A percentile compares a stretch with the other conserved stretches of the same genome.
phyloP scores from a whole-genome alignment of 257 asterid genomes.

The Ehretia macrophylla region DNA sequence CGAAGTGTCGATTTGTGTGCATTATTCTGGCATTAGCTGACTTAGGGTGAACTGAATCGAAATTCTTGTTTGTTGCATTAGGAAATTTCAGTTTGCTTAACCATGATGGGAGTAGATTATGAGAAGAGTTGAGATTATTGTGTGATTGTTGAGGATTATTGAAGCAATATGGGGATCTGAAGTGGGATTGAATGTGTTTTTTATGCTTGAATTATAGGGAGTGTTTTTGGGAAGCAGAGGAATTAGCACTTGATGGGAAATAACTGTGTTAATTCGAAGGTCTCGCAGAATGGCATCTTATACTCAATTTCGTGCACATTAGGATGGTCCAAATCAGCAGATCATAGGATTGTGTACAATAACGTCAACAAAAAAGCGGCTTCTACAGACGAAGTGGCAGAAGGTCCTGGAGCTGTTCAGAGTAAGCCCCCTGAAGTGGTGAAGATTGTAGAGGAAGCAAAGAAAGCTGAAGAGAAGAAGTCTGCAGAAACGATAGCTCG shows the following conservation, averaged over 20 bases:
- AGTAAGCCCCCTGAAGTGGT: constrained; percentile 34
- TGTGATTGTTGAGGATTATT: background rate
- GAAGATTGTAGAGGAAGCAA: constrained; percentile 21
- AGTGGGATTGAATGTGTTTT: background rate
- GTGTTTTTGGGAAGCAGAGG: background rate
- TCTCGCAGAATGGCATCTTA: constrained; percentile 20
- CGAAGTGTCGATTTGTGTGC: no score
- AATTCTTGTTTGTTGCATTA: no score
- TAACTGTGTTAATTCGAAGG: constrained; percentile 22
- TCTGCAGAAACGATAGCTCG: constrained; percentile 2
- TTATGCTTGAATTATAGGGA: background rate
- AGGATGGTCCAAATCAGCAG: constrained; percentile 16
- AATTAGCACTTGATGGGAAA: constrained; percentile 25
- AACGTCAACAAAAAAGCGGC: background rate
- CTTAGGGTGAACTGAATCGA: no score
- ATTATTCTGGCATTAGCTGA: no score
- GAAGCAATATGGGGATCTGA: background rate
- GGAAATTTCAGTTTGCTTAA: no score
- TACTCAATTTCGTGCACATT: constrained; percentile 12
- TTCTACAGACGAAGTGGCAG: constrained; percentile 10
- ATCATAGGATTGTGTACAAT: constrained; percentile 8
- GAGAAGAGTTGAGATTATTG: background rate
- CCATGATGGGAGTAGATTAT: background rate
- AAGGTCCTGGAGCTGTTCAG: constrained; percentile 19
- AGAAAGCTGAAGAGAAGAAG: background rate